Evolutionary conservation across 441 rosid genomes (phyloP).

Genomic region (Populus hybrid): DNA sequence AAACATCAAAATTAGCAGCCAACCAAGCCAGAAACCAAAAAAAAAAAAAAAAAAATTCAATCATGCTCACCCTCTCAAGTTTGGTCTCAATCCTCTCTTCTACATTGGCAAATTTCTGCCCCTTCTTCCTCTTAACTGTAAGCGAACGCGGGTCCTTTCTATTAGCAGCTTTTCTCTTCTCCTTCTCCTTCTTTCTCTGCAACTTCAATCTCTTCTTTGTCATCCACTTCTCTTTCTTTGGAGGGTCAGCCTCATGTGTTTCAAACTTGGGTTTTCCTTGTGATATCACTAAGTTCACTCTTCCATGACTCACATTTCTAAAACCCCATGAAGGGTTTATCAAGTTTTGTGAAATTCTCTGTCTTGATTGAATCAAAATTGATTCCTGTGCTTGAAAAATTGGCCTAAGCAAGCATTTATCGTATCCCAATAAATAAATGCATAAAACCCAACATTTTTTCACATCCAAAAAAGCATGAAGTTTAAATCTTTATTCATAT

Average conservation of each 20-base stretch:
- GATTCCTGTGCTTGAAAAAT: slow-evolving; percentile 21
- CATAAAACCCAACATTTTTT: neutral
- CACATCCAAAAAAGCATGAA: neutral
- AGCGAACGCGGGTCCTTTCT: slow-evolving; percentile 75
- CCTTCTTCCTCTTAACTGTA: slow-evolving; percentile 57
- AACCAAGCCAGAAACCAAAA: neutral
- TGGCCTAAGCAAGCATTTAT: slow-evolving; percentile 18
- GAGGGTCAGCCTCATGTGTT: slow-evolving; percentile 66
- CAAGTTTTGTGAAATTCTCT: slow-evolving; percentile 17
- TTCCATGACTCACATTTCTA: slow-evolving; percentile 61
- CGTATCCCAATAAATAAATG: neutral
- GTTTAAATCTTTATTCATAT: neutral
- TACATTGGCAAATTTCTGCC: slow-evolving; percentile 58
- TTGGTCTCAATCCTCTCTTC: slow-evolving; percentile 75
- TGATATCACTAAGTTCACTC: slow-evolving; percentile 71
- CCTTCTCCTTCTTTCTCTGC: slow-evolving; percentile 72
- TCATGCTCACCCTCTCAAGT: slow-evolving; percentile 69
- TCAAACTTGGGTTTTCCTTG: slow-evolving; percentile 89
- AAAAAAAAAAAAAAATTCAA: neutral
- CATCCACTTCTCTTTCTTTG: slow-evolving; percentile 79
- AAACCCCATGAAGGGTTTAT: slow-evolving; percentile 32
- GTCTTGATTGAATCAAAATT: slow-evolving; percentile 10
- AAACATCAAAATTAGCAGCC: neutral
- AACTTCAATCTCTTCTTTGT: slow-evolving; percentile 74
- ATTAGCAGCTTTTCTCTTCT: slow-evolving; percentile 77